phyloP scores from a whole-genome alignment of 345 rosid species.

The Brassica nigra region DNA sequence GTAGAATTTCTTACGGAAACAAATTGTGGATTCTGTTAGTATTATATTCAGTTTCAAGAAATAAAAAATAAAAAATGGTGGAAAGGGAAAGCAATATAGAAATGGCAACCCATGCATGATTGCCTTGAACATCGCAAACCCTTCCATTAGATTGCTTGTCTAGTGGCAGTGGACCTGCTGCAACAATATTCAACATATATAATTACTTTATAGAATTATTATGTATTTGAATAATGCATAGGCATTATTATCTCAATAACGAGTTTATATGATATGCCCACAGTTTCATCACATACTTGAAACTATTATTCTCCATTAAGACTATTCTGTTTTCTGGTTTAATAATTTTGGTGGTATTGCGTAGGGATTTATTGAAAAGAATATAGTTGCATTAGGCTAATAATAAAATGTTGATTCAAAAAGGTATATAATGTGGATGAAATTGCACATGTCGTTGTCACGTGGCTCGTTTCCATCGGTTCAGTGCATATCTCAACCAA shows the following conservation, averaged over 20 bases:
- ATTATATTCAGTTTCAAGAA: neutral
- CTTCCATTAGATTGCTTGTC: constrained; percentile 38
- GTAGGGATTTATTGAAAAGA: neutral
- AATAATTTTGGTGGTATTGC: neutral
- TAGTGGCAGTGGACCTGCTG: constrained; percentile 34
- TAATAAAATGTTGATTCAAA: constrained; percentile 4
- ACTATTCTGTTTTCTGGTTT: neutral
- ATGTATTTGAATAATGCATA: constrained; percentile 28
- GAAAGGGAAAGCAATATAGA: neutral
- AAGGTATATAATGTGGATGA: constrained; percentile 20
- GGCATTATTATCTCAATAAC: constrained; percentile 34
- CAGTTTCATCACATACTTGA: constrained; percentile 29
- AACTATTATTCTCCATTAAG: neutral
- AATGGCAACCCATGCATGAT: constrained; percentile 45
- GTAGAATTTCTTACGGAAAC: neutral
- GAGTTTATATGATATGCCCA: constrained; percentile 39
- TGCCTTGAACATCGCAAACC: constrained; percentile 41
- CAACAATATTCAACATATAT: constrained; percentile 11
- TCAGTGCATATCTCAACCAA: constrained; percentile 40
- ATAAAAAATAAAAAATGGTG: neutral
- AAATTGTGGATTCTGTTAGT: neutral
- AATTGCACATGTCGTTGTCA: constrained; percentile 37
- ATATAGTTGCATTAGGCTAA: neutral
- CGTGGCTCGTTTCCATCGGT: constrained; percentile 34
- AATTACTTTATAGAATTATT: neutral